Conservation (phyloP, 805 yeast species). For the Yarrowia alimentaria region DNA sequence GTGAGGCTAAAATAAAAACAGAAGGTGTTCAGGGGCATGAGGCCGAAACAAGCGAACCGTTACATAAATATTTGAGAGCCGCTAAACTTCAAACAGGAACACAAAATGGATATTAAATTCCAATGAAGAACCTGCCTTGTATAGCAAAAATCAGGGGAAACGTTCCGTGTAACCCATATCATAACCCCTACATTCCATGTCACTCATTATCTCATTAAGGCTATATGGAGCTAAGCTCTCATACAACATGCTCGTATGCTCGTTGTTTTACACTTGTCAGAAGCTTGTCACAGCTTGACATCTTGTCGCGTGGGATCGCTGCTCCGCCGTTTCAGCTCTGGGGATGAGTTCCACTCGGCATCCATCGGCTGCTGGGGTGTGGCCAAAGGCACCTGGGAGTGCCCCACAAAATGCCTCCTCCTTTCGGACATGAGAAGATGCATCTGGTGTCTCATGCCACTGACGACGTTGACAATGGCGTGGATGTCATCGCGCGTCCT, state of each 20-base stretch:
- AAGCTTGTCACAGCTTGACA: constrained; percentile 29
- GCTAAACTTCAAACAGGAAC: no score
- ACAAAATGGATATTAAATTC: no score
- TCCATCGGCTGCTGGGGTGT: constrained; percentile 11
- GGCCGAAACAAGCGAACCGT: no score
- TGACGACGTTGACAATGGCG: constrained; percentile 37
- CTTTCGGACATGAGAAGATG: constrained; percentile 39
- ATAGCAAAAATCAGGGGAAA: no score
- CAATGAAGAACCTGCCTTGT: no score
- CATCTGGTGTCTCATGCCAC: constrained; percentile 41
- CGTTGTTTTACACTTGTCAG: no score
- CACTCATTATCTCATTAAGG: constrained; percentile 15
- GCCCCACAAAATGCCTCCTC: constrained; percentile 30
- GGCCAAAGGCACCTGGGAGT: not conserved
- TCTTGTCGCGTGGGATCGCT: constrained; percentile 30
- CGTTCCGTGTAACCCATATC: no score
- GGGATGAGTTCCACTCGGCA: constrained; percentile 15
- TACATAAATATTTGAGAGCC: no score
- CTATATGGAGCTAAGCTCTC: not conserved
- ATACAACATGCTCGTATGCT: constrained; percentile 11
- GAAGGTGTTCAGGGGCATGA: no score
- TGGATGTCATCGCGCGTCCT: constrained; percentile 40
- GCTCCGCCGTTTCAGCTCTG: constrained; percentile 12
- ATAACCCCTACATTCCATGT: no score
- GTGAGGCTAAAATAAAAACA: no score